These are phyloP conservation scores for Davidsoniella eucalypti DNA, from an alignment of 2,329 filamentous ascomycete species.

Conservation along the genomic window DNA sequence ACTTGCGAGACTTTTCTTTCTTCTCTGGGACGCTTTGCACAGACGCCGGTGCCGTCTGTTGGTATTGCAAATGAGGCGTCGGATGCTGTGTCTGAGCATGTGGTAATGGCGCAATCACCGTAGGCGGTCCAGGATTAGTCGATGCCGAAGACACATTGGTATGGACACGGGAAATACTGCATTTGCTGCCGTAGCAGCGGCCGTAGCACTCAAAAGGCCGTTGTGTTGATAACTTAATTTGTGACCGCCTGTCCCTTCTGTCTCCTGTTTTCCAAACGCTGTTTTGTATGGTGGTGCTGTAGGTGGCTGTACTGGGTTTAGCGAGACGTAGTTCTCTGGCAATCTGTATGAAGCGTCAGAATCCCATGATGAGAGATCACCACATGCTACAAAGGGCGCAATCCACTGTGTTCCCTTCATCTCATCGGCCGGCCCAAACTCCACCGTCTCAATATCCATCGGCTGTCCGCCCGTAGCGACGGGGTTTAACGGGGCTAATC, in stretches of 20 bases:
- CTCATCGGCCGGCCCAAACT: constrained; percentile 17
- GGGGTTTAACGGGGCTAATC: constrained; percentile 23
- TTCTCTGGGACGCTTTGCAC: constrained; percentile 41
- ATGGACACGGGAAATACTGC: constrained; percentile 47
- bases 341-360: constrained; percentile 88
- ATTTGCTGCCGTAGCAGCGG: constrained; percentile 56
- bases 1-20: constrained; percentile 62
- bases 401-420: constrained; percentile 50
- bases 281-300: constrained; percentile 91
- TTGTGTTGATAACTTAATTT: constrained; percentile 42
- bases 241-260: constrained; percentile 60
- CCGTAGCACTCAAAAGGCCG: constrained; percentile 42
- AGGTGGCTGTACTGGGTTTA: constrained; percentile 87
- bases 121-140: background rate
- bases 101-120: constrained; percentile 25
- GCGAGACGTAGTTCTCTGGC: constrained; percentile 67
- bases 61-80: constrained; percentile 26
- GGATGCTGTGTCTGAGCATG: constrained; percentile 26
- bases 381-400: constrained; percentile 91
- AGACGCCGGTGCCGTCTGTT: background rate
- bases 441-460: constrained; percentile 11
- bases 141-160: constrained; percentile 3
- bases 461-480: constrained; percentile 10
- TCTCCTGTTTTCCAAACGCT: constrained; percentile 62
- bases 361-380: constrained; percentile 86